These are phyloP conservation scores for Fistulifera solaris DNA, from an alignment of 108 stramenopile genomes.

Conservation along the genomic window DNA sequence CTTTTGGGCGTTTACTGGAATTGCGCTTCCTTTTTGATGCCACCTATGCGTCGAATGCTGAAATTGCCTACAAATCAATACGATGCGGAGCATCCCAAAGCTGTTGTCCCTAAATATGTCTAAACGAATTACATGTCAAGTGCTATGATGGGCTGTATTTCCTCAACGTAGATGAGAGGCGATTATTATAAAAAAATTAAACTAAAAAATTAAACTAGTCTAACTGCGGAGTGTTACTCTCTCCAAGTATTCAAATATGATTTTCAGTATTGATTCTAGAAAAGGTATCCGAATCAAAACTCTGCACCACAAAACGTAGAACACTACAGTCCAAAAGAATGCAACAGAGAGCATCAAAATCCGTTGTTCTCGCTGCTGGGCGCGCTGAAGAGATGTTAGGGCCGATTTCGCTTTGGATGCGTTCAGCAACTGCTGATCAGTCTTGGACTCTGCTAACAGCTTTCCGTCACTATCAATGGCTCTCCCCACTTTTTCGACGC, in stretches of 20 bases:
- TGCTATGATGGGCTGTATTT: not conserved
- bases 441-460: slow-evolving; percentile 32
- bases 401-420: slow-evolving; percentile 32
- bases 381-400: slow-evolving; percentile 28
- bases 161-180: not conserved
- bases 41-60: slow-evolving; percentile 64
- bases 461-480: slow-evolving; percentile 49
- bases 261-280: slow-evolving; percentile 1
- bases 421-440: slow-evolving; percentile 33
- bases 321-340: slow-evolving; percentile 34
- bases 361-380: slow-evolving; percentile 39
- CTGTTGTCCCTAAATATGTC: slow-evolving; percentile 59
- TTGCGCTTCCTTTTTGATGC: slow-evolving; percentile 59
- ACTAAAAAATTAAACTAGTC: slow-evolving; percentile 1
- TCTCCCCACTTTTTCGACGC: slow-evolving; percentile 34
- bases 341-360: slow-evolving; percentile 34
- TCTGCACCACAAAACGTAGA: slow-evolving; percentile 46
- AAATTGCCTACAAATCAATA: slow-evolving; percentile 83
- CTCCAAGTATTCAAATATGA: not conserved
- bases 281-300: slow-evolving; percentile 34
- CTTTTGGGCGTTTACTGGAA: slow-evolving; percentile 41
- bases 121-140: slow-evolving; percentile 12
- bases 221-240: not conserved
- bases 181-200: no score
- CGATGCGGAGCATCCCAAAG: slow-evolving; percentile 44